A percentile compares a stretch with the other conserved stretches of the same genome.
phyloP scores from a whole-genome alignment of 2,329 filamentous ascomycete genomes.

The Fusarium pilosicola region DNA sequence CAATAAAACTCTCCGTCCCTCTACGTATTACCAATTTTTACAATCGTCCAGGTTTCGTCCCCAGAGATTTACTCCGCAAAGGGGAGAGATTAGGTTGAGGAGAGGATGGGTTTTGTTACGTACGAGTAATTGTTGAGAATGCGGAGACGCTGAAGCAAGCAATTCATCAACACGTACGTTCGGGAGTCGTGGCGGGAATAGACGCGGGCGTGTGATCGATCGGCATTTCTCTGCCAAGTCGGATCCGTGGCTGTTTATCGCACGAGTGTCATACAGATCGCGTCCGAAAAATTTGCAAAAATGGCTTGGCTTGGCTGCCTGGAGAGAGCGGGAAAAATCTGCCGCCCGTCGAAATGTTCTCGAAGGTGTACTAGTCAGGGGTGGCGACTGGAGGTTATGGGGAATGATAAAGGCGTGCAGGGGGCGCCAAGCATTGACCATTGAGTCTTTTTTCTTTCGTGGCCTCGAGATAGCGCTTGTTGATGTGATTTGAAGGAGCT shows the following conservation, averaged over 20 bases:
- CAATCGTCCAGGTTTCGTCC: too few relatives aligned
- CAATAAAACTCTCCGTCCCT: slow-evolving; percentile 26
- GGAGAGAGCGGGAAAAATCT: background rate
- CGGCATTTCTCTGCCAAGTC: slow-evolving; percentile 15
- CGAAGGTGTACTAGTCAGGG: slow-evolving; percentile 31
- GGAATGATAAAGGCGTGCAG: slow-evolving; percentile 19
- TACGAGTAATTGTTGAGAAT: slow-evolving; percentile 23
- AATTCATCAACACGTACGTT: background rate
- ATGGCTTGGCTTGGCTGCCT: slow-evolving; percentile 7
- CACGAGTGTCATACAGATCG: slow-evolving; percentile 12
- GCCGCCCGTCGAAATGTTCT: slow-evolving; percentile 29
- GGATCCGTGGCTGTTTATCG: slow-evolving; percentile 16
- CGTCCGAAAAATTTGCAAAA: slow-evolving; percentile 14
- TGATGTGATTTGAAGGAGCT: background rate
- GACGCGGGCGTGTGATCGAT: background rate
- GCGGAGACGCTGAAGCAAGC: slow-evolving; percentile 8
- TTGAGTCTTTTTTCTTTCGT: slow-evolving; percentile 8
- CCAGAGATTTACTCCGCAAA: slow-evolving; percentile 37
- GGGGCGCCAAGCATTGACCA: slow-evolving; percentile 21
- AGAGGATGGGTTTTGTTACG: slow-evolving; percentile 27
- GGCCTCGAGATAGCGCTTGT: slow-evolving; percentile 1
- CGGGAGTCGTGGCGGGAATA: background rate
- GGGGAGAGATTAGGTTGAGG: slow-evolving; percentile 37
- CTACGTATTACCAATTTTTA: background rate
- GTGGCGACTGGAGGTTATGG: background rate